Conservation (phyloP, 2,329 filamentous ascomycete species). For the Fonsecaea nubica region DNA sequence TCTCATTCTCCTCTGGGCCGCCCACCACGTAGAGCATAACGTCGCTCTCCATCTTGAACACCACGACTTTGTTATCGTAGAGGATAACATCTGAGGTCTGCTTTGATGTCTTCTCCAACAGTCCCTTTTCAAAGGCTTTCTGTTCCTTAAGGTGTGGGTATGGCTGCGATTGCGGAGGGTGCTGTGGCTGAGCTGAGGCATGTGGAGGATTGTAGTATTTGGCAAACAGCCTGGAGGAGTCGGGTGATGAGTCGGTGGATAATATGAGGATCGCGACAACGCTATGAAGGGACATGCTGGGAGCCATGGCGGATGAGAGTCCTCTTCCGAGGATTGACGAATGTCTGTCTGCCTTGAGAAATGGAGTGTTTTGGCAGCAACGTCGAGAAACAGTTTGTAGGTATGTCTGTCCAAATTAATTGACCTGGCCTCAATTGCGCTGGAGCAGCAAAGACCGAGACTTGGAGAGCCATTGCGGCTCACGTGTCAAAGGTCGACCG, state of each 20-base stretch:
- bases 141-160: constrained; percentile 92
- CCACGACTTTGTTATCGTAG: constrained; percentile 93
- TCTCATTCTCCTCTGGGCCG: constrained; percentile 91
- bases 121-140: constrained; percentile 94
- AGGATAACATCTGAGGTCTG: constrained; percentile 95
- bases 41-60: constrained; percentile 98
- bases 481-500: background rate
- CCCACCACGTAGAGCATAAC: constrained; percentile 96
- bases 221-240: constrained; percentile 87
- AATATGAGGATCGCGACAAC: constrained; percentile 80
- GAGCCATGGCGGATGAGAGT: constrained; percentile 64
- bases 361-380: background rate
- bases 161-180: constrained; percentile 64
- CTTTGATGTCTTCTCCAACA: constrained; percentile 94
- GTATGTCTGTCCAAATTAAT: background rate
- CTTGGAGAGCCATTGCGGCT: background rate
- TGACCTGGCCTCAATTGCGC: constrained; percentile 23
- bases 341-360: background rate
- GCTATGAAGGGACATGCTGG: constrained; percentile 76
- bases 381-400: background rate
- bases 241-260: constrained; percentile 68
- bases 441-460: background rate
- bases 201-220: constrained; percentile 87
- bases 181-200: constrained; percentile 61
- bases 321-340: background rate